Evolutionary conservation across 768 basidiomycete species (phyloP), one percentile per base, ranked within the genome.

Genomic region (Clitopilus hobsonii): DNA sequence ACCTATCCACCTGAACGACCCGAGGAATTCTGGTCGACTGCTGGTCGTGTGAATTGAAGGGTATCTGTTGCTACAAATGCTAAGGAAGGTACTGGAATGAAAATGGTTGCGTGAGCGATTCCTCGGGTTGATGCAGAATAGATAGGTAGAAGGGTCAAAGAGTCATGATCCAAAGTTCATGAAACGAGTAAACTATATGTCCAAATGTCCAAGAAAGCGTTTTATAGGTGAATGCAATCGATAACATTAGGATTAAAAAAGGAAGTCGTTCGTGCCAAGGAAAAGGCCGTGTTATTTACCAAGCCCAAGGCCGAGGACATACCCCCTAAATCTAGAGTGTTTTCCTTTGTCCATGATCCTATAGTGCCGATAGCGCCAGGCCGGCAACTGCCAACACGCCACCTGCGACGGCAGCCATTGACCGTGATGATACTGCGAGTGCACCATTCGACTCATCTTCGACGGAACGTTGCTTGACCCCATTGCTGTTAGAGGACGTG

Each of bases 301-400:
- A 20, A 20, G 22, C 41, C 18, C 41, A 18, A 41, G 10, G 13
- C 8, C 13, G 13, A 36, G 13, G 13, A 36, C 13, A 11, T 36
- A 36, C 32, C 13, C 29, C 7, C 6, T 6, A 30, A 11, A 36
- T 36, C 32, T 36, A 36, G 32, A 4, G 32, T 36, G 32, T 36
- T 36, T 36, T 36, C 32, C 32, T 36, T 30, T 36, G n/a, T 3
- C n/a, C 5, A 6, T 18, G 18, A 45, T 11, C 41, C 66, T 71
- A 76, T 58, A 76, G 67, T 54, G 69, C 49, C 53, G 69, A 56
- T 54, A 65, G 60, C 51, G 63, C 60, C 13, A 70, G 49, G 30
- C 69, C 66, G 53, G 65, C 47, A 29, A 69, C 54, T 23, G 63
- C 60, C 61, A 73, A 54, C 26, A 67, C 69, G 25, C 41, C 41